Evolutionary conservation across 208 protist genomes (phyloP), one percentile per base, ranked within the genome.

Genomic region (Leishmania martiniquensis): DNA sequence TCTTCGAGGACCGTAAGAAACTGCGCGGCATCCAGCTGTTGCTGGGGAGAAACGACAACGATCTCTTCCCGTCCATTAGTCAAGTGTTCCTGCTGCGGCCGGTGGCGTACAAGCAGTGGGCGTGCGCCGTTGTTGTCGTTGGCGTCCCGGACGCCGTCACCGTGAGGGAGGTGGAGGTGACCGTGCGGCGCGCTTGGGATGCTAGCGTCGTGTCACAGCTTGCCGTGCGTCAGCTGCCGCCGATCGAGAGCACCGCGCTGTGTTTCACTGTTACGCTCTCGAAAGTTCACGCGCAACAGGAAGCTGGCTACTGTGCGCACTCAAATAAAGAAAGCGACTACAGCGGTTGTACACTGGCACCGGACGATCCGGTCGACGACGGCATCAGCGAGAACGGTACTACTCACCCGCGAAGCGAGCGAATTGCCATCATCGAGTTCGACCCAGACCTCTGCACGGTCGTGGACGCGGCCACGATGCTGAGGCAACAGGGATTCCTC

Each of bases 1-100:
- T 87, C 39, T 97, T 97, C 73, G 91, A 96, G 71, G 94, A 97
- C 80, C 63, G 80, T 57, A 94, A 93, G 60, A 95, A 96, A 82
- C 88, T 91, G 59, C 78, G 89, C 44, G 90, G 76, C 75, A 90
- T 95, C 72, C 91, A 96, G 63, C 80, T 96, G 44, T 81, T 97
- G 15, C 87, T 97, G 20, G 91, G 94, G 4, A 81, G 91, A 49
- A 91, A 95, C 80, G 80, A 87, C 13, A 83, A 83, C 75, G 75
- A 88, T 29, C 91, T 95, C 83, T 94, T 95, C 70, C 89, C 86
- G 1, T 93, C 91, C 4, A 83, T 97, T 68, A 94, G 86, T 73
- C 68, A 72, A 34, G 81, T 88, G 17, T 97, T 89, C 67, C 84
- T 94, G 34, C 78, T 86, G 15, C 88, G 88, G 44, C 93, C 91